phyloP scores from a whole-genome alignment of 768 basidiomycete genomes.

The Serendipita sp. region DNA sequence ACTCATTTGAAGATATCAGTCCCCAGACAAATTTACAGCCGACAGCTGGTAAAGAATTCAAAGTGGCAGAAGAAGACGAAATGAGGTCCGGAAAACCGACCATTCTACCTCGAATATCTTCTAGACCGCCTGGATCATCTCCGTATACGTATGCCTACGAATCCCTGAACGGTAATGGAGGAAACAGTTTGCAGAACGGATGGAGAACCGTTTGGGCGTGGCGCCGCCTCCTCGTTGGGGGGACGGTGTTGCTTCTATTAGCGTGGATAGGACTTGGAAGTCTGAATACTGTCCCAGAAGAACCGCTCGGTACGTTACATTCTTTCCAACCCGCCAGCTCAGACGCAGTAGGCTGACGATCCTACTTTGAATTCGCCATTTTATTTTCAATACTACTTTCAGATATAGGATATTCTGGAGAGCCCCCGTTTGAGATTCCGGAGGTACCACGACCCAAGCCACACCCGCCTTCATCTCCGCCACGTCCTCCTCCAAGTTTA shows the following conservation, averaged over 20 bases:
- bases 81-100: background rate
- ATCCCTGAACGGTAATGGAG: background rate
- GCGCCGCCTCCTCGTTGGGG: background rate
- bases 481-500: background rate
- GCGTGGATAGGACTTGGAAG: background rate
- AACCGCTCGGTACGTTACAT: background rate
- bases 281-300: background rate
- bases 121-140: background rate
- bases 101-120: background rate
- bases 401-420: background rate
- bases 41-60: background rate
- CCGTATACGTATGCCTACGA: constrained; percentile 1
- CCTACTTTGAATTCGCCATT: background rate
- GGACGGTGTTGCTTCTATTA: background rate
- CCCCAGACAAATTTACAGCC: background rate
- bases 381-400: background rate
- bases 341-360: background rate
- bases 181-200: background rate
- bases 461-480: background rate
- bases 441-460: background rate
- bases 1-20: background rate
- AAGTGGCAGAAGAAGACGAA: background rate
- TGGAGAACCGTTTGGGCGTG: constrained; percentile 4
- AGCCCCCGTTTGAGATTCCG: background rate
- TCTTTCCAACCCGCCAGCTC: background rate